Conservation (phyloP, 345 rosid species). For the Salix arbutifolia region DNA sequence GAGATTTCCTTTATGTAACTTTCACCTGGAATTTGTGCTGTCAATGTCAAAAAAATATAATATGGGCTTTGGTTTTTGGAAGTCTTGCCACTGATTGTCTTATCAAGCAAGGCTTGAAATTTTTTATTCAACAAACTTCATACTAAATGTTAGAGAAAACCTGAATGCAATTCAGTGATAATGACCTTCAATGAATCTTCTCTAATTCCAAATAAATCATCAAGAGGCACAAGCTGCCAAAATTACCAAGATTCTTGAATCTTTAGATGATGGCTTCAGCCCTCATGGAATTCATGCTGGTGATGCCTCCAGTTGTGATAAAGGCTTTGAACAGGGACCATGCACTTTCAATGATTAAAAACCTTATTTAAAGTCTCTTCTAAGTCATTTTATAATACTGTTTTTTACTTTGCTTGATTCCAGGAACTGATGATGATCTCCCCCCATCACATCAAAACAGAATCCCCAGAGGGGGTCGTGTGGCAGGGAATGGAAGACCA, state of each 20-base stretch:
- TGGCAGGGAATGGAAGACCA: constrained; percentile 66
- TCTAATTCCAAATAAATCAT: background rate
- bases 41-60: background rate
- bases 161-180: background rate
- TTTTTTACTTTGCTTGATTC: constrained; percentile 11
- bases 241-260: background rate
- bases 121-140: background rate
- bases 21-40: background rate
- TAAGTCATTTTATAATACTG: background rate
- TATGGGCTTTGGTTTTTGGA: background rate
- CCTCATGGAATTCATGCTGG: background rate
- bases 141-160: background rate
- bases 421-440: constrained; percentile 88
- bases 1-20: background rate
- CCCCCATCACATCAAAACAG: constrained; percentile 70
- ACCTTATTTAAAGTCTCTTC: background rate
- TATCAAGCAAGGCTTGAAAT: background rate
- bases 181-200: background rate
- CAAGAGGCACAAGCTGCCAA: background rate
- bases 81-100: background rate
- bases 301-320: background rate
- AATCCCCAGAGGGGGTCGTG: constrained; percentile 57
- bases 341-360: background rate
- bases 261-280: background rate
- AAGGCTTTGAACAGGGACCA: background rate